phyloP scores from a whole-genome alignment of 108 stramenopile species.

The Asterionellopsis glacialis region DNA sequence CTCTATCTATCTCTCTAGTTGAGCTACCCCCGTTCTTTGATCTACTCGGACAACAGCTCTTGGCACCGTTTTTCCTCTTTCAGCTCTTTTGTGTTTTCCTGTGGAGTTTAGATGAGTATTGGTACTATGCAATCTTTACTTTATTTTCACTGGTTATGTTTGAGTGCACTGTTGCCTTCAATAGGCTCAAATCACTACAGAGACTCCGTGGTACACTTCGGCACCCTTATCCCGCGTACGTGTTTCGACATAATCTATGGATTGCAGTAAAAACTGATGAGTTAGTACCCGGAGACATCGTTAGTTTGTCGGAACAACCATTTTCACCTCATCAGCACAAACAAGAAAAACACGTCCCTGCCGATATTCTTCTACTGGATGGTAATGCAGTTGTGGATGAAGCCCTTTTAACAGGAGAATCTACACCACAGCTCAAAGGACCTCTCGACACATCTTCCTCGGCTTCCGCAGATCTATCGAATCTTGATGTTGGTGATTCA shows the following conservation, averaged over 20 bases:
- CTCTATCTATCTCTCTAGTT: no score
- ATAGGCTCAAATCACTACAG: slow-evolving; percentile 74
- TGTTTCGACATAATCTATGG: slow-evolving; percentile 70
- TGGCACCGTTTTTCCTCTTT: slow-evolving; percentile 96
- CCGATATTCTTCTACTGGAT: slow-evolving; percentile 83
- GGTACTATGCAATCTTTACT: slow-evolving; percentile 97
- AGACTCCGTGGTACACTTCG: slow-evolving; percentile 66
- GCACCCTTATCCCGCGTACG: slow-evolving; percentile 6
- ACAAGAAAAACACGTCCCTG: slow-evolving; percentile 60
- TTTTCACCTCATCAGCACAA: slow-evolving; percentile 17
- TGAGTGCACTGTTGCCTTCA: slow-evolving; percentile 87
- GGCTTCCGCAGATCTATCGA: slow-evolving; percentile 10
- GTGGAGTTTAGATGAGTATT: slow-evolving; percentile 98
- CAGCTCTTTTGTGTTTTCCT: slow-evolving; percentile 96
- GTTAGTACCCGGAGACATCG: slow-evolving; percentile 90
- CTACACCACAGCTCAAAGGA: slow-evolving; percentile 89
- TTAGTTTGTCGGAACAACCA: slow-evolving; percentile 24
- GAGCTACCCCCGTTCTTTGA: slow-evolving; percentile 85
- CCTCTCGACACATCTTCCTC: slow-evolving; percentile 15
- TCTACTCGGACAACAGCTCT: slow-evolving; percentile 81
- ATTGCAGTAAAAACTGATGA: slow-evolving; percentile 44
- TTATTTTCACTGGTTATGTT: slow-evolving; percentile 87
- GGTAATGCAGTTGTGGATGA: slow-evolving; percentile 94
- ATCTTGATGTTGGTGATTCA: slow-evolving; percentile 40
- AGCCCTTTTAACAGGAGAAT: slow-evolving; percentile 97